Percentiles rank a stretch among this genome's conserved stretches.
Conservation (phyloP, 495 filamentous ascomycete genomes). For the Trichodelitschia bisporula region DNA sequence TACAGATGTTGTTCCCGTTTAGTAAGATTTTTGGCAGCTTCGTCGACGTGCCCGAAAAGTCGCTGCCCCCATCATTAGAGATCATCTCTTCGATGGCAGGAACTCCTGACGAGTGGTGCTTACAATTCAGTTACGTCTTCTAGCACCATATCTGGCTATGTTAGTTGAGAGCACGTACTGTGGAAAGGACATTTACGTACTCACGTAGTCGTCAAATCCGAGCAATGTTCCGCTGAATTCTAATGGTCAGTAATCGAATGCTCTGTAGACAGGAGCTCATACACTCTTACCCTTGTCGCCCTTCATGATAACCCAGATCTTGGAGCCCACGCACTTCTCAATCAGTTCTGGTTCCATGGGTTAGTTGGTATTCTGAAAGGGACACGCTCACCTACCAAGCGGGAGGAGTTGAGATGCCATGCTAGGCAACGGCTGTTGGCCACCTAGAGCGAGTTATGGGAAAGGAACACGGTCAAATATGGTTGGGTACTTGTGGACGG, state of each 20-base stretch:
- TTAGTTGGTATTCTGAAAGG: neutral
- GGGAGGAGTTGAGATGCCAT: conserved; percentile 12
- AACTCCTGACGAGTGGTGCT: conserved; percentile 9
- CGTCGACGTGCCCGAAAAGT: conserved; percentile 63
- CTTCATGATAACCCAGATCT: conserved; percentile 99
- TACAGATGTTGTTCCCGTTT: conserved; percentile 99
- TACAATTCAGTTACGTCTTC: conserved; percentile 97
- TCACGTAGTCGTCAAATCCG: conserved; percentile 98
- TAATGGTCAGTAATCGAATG: conserved; percentile 28
- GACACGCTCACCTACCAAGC: conserved; percentile 8
- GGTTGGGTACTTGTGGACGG: no score
- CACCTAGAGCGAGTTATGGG: no score
- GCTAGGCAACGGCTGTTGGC: neutral
- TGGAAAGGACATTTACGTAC: no score
- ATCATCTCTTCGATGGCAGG: conserved; percentile 1
- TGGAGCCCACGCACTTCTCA: conserved; percentile 93
- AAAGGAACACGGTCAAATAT: no score
- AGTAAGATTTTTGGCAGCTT: conserved; percentile 84
- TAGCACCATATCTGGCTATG: conserved; percentile 96
- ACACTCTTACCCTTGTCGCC: conserved; percentile 53
- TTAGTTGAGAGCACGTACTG: no score
- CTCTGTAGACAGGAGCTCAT: neutral
- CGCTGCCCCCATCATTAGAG: conserved; percentile 25
- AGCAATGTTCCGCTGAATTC: conserved; percentile 86
- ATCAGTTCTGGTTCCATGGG: conserved; percentile 70